Conservation (phyloP, 208 protist genomes). For the Leishmania guyanensis region DNA sequence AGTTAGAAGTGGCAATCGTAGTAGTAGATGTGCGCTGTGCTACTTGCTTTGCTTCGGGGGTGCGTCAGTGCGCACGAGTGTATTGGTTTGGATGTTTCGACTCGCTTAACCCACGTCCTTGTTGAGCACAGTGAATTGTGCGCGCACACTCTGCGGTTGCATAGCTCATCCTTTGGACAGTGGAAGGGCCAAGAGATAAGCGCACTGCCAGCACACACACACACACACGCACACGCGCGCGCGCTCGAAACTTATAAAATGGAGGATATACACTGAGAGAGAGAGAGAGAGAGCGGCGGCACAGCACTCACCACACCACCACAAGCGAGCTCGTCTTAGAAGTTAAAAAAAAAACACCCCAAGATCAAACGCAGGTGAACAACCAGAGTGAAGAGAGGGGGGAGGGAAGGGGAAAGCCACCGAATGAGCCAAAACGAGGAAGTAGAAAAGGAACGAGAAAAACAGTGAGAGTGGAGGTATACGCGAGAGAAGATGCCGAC, state of each 20-base stretch:
- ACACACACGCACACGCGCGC: background rate
- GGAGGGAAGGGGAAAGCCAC: too few relatives aligned
- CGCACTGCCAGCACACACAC: background rate
- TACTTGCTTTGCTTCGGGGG: background rate
- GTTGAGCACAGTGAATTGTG: background rate
- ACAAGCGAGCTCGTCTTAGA: background rate
- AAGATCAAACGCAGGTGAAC: background rate
- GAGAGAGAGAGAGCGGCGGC: background rate
- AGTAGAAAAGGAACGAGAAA: too few relatives aligned
- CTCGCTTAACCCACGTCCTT: background rate
- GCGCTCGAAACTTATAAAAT: background rate
- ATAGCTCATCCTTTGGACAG: background rate
- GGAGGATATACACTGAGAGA: background rate
- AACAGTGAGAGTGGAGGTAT: too few relatives aligned
- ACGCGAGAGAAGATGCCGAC: too few relatives aligned
- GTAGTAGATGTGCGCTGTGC: background rate
- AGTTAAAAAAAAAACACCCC: background rate
- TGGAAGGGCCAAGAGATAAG: background rate
- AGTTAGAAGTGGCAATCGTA: background rate
- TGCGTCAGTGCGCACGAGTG: background rate
- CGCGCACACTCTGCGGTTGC: background rate
- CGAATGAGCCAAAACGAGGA: too few relatives aligned
- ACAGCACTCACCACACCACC: background rate
- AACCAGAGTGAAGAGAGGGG: background rate
- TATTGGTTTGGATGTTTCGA: background rate